These are phyloP conservation scores for Vachellia pachyceras DNA, from an alignment of 306 rosid genomes.

Conservation along the genomic window DNA sequence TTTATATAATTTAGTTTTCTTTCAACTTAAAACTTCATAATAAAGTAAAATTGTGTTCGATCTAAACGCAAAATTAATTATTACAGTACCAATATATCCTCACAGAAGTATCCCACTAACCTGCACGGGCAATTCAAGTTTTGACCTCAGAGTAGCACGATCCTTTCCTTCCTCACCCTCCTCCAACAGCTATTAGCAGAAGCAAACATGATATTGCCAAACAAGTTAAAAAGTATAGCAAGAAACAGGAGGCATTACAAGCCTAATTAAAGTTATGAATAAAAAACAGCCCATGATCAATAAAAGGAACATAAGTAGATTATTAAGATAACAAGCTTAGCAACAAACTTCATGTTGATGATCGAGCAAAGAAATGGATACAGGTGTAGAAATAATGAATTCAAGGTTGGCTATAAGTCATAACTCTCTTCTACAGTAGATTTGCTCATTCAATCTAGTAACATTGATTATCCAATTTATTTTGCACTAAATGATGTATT, in stretches of 20 bases:
- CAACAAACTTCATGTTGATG: background rate
- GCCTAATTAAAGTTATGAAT: background rate
- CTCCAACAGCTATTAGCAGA: slow-evolving; percentile 74
- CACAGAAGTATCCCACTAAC: slow-evolving; percentile 50
- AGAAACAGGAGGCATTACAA: background rate
- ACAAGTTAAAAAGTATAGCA: slow-evolving; percentile 27
- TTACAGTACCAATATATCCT: slow-evolving; percentile 2
- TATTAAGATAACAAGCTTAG: background rate
- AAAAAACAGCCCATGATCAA: background rate
- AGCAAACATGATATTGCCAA: slow-evolving; percentile 26
- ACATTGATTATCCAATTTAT: background rate
- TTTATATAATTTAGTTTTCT: slow-evolving; percentile 22
- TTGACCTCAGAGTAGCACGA: slow-evolving; percentile 86
- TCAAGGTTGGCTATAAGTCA: background rate
- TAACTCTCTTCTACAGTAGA: background rate
- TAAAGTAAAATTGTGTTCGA: slow-evolving; percentile 21
- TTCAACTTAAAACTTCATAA: slow-evolving; percentile 23
- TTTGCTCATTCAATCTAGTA: background rate
- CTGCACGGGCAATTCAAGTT: slow-evolving; percentile 99
- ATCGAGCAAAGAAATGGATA: background rate
- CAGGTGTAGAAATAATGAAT: background rate
- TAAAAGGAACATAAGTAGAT: background rate
- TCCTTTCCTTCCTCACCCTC: slow-evolving; percentile 98
- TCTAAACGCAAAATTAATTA: slow-evolving; percentile 31
- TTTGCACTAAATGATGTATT: background rate